Evolutionary conservation across 2,329 filamentous ascomycete species (phyloP), one percentile per base, ranked within the genome.

Genomic region (Cordyceps tenuipes): DNA sequence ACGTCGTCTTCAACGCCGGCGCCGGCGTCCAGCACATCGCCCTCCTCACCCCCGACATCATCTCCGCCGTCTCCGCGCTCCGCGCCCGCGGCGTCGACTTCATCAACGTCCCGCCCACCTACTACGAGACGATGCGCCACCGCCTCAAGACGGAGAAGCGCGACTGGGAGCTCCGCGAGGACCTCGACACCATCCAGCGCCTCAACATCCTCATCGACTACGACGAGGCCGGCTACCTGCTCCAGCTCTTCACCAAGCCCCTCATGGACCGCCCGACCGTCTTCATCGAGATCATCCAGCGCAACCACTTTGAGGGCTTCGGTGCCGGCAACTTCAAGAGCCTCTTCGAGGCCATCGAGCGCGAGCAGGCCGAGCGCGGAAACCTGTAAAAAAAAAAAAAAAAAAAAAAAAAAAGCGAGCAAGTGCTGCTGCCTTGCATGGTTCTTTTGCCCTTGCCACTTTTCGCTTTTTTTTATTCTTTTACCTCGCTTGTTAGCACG

Each of bases 261-360:
- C 74, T 97, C 66, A 90, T 96, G 87, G 92, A 97, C 74, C 86
- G 93, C 13, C 93, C 93, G 26, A 97, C 93, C 3, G 92, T 97
- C 31, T 97, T 97, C 71, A 85, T 97, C 64, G 93, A 97, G 82
- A 96, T 97, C 67, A 97, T 97, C 68, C 91, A 97, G 79, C 79
- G 92, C 61, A 87, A 95, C 67, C 86, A 91, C 64, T 97, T 97
- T 72, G 86, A 89, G 36, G 93, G 93, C 0, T 97, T 97, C 67
- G 92, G 93, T 4, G 93, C 92, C 0, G 93, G 93, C 1, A 97
- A 97, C 74, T 97, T 97, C 78, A 96, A 91, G 83, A 91, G 88
- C 63, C 69, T 97, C 67, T 97, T 97, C 68, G 92, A 97, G 79
- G 92, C 93, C 3, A 95, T 97, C 72, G 93, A 97, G 81, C 79